phyloP scores from a whole-genome alignment of 345 rosid species.

The Acer campestre region DNA sequence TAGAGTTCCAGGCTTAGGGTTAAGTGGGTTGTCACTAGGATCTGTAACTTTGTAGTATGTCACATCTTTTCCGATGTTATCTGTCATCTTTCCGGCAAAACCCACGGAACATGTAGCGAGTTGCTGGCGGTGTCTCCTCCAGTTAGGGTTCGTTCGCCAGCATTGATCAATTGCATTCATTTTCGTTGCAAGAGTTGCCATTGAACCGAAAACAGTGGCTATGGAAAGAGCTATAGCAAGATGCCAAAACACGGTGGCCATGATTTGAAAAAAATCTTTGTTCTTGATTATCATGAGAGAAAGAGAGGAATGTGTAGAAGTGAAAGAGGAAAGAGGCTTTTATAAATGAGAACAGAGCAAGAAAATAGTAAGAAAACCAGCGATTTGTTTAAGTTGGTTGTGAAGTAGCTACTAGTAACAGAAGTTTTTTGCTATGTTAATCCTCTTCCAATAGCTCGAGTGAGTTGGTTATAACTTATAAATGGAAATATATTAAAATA shows the following conservation, averaged over 20 bases:
- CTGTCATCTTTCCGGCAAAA: conserved; percentile 65
- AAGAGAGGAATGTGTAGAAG: neutral
- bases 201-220: conserved; percentile 15
- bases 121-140: conserved; percentile 53
- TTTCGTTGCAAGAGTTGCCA: conserved; percentile 12
- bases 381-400: neutral
- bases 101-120: conserved; percentile 69
- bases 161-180: conserved; percentile 75
- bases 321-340: neutral
- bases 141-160: conserved; percentile 55
- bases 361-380: neutral
- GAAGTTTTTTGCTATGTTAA: neutral
- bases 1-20: conserved; percentile 67
- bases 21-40: conserved; percentile 62
- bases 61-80: conserved; percentile 57
- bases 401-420: neutral
- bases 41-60: conserved; percentile 55
- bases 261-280: neutral
- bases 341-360: neutral
- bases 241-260: conserved; percentile 6
- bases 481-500: too few species aligned
- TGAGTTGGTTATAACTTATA: neutral
- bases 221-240: conserved; percentile 24
- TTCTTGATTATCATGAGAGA: neutral
- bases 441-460: neutral